Base-by-base conservation (phyloP, 1,284 basidiomycete species). In the Singerocomus inundabilis region DNA sequence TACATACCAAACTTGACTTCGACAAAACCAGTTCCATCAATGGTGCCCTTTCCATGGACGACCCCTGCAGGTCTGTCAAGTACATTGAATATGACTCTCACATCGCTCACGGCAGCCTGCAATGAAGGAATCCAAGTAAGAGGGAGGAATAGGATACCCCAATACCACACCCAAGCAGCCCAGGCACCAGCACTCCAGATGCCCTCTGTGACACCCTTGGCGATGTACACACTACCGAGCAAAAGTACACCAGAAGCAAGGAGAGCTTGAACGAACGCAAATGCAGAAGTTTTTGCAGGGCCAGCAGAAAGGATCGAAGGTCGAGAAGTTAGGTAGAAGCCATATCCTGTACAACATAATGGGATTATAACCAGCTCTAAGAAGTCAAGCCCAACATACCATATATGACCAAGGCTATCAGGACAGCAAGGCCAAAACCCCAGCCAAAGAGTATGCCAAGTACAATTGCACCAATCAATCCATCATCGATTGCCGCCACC, bases 1-100 rank as follows among this genome's bases (percentile, higher is more conserved):
- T 32, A 46, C 77, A 42, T 52, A 89, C 88, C 84, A 66, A 97
- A 96, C 63, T 90, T 90, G 63, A 97, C 88, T 62, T 86, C 85
- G 10, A 93, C 82, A 51, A 84, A 73, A 26, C 80, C 72, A n/a
- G 92, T 79, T 40, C 84, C 71, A 28, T 96, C 76, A 48, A 91
- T 82, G 25, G 81, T 77, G 7, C 90, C 90, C 59, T 82, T 78
- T 2, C 85, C 87, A 67, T 96, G 91, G 58, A 87, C 82, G 55
- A 97, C 81, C 48, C 93, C 92, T 2, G 80, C 85, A 2, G 88
- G 82, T 62, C 92, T 88, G 54, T 82, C 82, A 11, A 93, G 74
- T 12, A 91, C 72, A 51, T 84, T 78, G 48, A 93, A 72, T 26
- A 93, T 50, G n/a, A 54, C 49, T 30, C 41, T 53, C n/a, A 47